Evolutionary conservation across 768 basidiomycete genomes (phyloP).

Genomic region (Kwoniella europaea): DNA sequence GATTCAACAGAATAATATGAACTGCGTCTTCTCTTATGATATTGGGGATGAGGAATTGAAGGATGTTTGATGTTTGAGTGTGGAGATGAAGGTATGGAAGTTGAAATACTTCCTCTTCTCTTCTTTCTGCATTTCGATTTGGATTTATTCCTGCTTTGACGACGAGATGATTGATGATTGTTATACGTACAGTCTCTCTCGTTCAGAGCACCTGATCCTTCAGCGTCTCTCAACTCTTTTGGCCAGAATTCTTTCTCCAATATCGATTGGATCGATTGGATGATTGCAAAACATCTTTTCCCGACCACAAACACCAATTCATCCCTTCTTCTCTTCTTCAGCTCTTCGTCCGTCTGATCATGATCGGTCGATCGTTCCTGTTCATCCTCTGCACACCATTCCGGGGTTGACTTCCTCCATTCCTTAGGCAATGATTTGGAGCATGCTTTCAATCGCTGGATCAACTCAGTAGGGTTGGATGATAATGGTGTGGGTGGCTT

Average conservation of each 20-base stretch:
- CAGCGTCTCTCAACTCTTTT: constrained; percentile 14
- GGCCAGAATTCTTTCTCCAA: constrained; percentile 44
- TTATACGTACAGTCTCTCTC: not conserved
- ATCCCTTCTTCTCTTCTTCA: constrained; percentile 22
- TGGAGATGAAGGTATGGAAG: not conserved
- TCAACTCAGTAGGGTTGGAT: constrained; percentile 20
- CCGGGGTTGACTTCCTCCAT: constrained; percentile 20
- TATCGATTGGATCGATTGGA: constrained; percentile 25
- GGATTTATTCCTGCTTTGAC: constrained; percentile 1
- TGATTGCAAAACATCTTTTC: constrained; percentile 32
- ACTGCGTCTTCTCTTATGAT: not conserved
- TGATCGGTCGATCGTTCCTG: constrained; percentile 16
- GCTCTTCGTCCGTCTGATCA: constrained; percentile 6
- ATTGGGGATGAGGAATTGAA: not conserved
- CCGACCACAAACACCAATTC: constrained; percentile 31
- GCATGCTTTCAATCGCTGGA: constrained; percentile 23
- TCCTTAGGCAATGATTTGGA: constrained; percentile 24
- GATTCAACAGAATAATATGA: constrained; percentile 1
- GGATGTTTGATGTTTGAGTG: not conserved
- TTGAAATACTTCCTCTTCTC: not conserved
- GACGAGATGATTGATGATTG: not conserved
- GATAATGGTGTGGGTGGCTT: constrained; percentile 35
- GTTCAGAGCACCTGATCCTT: not conserved
- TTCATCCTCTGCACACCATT: constrained; percentile 20
- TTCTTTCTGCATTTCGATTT: not conserved